phyloP scores from a whole-genome alignment of 805 yeast species.

The Cyberlindnera mycetangii region DNA sequence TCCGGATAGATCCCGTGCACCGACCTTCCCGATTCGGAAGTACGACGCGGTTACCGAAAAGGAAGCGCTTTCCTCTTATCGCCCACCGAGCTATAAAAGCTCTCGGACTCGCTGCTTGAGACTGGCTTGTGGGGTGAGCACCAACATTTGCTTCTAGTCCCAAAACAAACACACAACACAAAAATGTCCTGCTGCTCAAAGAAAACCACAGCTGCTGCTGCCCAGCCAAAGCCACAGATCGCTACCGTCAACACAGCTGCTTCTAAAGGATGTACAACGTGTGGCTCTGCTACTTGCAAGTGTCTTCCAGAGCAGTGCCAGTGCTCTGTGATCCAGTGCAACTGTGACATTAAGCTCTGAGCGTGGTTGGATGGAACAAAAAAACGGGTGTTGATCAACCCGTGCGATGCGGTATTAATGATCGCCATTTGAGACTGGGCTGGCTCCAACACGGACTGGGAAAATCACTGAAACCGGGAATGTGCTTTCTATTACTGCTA shows the following conservation, averaged over 20 bases:
- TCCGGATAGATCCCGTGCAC: slow-evolving; percentile 8
- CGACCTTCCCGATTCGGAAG: slow-evolving; percentile 19
- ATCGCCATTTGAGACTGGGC: too few species aligned
- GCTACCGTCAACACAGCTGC: slow-evolving; percentile 24
- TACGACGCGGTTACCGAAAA: slow-evolving; percentile 8
- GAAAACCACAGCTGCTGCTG: slow-evolving; percentile 10
- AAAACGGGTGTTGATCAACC: too few species aligned
- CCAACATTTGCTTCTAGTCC: too few species aligned
- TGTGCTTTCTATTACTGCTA: too few species aligned
- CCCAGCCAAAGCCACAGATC: slow-evolving; percentile 21
- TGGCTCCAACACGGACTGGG: too few species aligned
- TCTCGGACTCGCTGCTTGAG: background rate
- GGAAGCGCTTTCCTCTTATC: slow-evolving; percentile 5
- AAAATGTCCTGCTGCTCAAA: slow-evolving; percentile 26
- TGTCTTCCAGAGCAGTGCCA: slow-evolving; percentile 28
- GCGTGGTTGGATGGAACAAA: background rate
- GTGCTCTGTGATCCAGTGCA: slow-evolving; percentile 24
- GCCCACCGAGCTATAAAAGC: background rate
- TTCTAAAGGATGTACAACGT: slow-evolving; percentile 21
- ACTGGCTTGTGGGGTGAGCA: too few species aligned
- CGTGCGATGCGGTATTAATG: too few species aligned
- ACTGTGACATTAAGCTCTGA: slow-evolving; percentile 26
- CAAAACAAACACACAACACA: background rate
- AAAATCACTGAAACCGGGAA: too few species aligned
- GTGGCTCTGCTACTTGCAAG: slow-evolving; percentile 27